Conservation (phyloP, 768 basidiomycete species). For the Lentinus tigrinus region DNA sequence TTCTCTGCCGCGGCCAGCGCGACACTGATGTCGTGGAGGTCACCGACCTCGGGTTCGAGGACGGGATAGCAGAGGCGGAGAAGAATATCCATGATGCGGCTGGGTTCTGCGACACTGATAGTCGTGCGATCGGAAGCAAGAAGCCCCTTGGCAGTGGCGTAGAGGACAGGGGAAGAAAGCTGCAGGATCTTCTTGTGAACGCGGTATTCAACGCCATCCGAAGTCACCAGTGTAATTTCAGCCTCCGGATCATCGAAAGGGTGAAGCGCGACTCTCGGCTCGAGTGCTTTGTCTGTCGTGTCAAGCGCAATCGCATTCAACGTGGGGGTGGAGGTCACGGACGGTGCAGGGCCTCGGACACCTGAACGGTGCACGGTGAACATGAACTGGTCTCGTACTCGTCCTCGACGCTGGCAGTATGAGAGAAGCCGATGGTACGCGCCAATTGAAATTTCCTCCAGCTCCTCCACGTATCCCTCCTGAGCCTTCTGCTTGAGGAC, state of each 20-base stretch:
- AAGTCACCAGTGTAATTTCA: constrained; percentile 25
- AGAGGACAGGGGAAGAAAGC: constrained; percentile 35
- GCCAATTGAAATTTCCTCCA: constrained; percentile 15
- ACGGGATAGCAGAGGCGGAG: constrained; percentile 24
- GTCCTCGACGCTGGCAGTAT: background rate
- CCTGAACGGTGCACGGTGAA: background rate
- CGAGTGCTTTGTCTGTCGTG: background rate
- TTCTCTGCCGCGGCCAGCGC: constrained; percentile 16
- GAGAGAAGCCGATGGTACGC: constrained; percentile 18
- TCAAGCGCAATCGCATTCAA: background rate
- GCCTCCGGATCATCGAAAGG: background rate
- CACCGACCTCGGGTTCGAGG: constrained; percentile 5
- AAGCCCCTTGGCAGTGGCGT: background rate
- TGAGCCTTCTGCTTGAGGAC: background rate
- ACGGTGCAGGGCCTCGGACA: background rate
- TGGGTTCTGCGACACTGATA: background rate
- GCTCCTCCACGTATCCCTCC: constrained; percentile 10
- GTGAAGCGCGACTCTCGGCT: background rate
- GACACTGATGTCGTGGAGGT: constrained; percentile 7
- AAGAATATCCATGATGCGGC: background rate
- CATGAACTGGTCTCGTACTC: background rate
- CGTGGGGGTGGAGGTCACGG: background rate
- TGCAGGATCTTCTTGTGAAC: constrained; percentile 33
- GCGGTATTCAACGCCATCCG: constrained; percentile 44
- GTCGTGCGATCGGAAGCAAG: background rate